Conservation (phyloP, 352 stramenopile genomes). For the Phytophthora parvispora region DNA sequence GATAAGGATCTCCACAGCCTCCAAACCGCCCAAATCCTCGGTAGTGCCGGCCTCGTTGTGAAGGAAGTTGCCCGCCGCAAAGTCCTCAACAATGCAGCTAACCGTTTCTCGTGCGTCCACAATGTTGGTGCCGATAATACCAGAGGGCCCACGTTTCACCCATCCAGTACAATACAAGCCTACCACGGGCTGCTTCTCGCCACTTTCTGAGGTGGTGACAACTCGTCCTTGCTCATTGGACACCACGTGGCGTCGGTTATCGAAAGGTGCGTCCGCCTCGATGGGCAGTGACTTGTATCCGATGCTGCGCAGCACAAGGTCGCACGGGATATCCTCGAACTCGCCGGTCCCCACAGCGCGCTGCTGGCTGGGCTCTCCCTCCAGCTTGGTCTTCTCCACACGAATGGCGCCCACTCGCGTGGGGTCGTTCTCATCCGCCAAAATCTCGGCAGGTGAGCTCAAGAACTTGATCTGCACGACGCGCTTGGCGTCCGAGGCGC, state of each 20-base stretch:
- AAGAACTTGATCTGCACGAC: slow-evolving; percentile 94
- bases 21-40: slow-evolving; percentile 39
- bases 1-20: slow-evolving; percentile 60
- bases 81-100: slow-evolving; percentile 92
- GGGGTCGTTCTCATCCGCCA: slow-evolving; percentile 57
- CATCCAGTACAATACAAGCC: slow-evolving; percentile 98
- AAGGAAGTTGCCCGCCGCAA: slow-evolving; percentile 60
- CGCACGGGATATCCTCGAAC: slow-evolving; percentile 87
- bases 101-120: slow-evolving; percentile 97
- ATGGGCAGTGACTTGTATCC: slow-evolving; percentile 94
- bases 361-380: slow-evolving; percentile 89
- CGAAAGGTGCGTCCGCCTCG: slow-evolving; percentile 79
- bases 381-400: slow-evolving; percentile 91
- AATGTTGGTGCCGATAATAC: slow-evolving; percentile 99
- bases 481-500: slow-evolving; percentile 33
- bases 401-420: slow-evolving; percentile 72
- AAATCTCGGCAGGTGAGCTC: slow-evolving; percentile 84
- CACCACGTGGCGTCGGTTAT: slow-evolving; percentile 74
- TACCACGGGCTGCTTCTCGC: slow-evolving; percentile 48
- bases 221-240: slow-evolving; percentile 70
- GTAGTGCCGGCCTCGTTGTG: slow-evolving; percentile 21
- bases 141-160: slow-evolving; percentile 97
- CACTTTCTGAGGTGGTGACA: slow-evolving; percentile 47
- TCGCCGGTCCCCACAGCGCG: slow-evolving; percentile 86
- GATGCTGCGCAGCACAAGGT: slow-evolving; percentile 86